These are phyloP conservation scores for Sphagnum fallax DNA, from an alignment of 228 moss, liverwort and hornwort genomes.

Conservation along the genomic window DNA sequence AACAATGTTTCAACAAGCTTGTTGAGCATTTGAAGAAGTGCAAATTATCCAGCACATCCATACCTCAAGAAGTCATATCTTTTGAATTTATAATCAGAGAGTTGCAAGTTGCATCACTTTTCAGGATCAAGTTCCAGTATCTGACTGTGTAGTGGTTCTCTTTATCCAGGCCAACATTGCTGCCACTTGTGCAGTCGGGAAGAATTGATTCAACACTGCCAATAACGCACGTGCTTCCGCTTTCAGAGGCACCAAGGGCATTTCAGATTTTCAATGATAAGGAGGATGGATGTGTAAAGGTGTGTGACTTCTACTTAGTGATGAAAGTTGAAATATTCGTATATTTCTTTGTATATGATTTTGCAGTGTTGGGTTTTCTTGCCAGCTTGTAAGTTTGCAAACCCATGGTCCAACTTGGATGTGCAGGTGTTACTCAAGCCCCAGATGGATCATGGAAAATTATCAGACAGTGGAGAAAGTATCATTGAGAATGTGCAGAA, in stretches of 20 bases:
- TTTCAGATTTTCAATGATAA: slow-evolving; percentile 67
- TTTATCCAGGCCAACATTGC: slow-evolving; percentile 33
- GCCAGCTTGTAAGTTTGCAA: neutral
- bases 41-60: too few relatives aligned
- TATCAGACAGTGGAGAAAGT: slow-evolving; percentile 17
- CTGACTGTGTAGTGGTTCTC: neutral
- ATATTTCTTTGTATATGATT: neutral
- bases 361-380: neutral
- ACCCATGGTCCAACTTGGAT: neutral
- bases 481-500: slow-evolving; percentile 31
- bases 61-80: too few relatives aligned
- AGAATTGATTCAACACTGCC: slow-evolving; percentile 53
- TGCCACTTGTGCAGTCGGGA: slow-evolving; percentile 42
- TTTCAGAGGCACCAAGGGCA: slow-evolving; percentile 53
- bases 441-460: slow-evolving; percentile 15
- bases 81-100: too few relatives aligned
- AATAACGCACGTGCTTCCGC: slow-evolving; percentile 48
- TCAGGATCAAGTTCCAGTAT: neutral
- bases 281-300: slow-evolving; percentile 58
- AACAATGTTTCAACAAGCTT: too few relatives aligned
- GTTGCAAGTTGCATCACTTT: neutral
- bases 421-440: slow-evolving; percentile 34
- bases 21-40: too few relatives aligned
- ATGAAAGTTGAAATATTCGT: neutral
- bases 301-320: slow-evolving; percentile 22